A percentile compares a stretch with the other conserved stretches of the same genome.
phyloP scores from a whole-genome alignment of 805 yeast genomes.

The Clavispora fructus region DNA sequence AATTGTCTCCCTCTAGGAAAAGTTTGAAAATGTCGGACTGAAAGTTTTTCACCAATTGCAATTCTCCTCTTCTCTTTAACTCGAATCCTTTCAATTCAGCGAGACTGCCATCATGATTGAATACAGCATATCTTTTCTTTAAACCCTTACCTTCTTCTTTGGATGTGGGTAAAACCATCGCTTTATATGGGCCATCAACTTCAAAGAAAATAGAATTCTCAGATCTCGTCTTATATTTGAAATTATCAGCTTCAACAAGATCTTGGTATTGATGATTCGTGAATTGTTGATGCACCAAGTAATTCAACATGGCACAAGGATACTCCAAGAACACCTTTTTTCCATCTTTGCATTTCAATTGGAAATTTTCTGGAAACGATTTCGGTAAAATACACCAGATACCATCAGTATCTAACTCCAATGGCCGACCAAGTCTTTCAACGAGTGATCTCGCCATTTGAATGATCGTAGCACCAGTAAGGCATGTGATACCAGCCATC shows the following conservation, averaged over 20 bases:
- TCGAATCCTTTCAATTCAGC: constrained; percentile 98
- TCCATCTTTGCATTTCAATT: constrained; percentile 69
- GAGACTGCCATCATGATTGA: constrained; percentile 86
- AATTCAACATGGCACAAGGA: constrained; percentile 95
- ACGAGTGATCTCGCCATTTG: constrained; percentile 94
- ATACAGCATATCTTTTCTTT: constrained; percentile 95
- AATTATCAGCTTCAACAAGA: constrained; percentile 60
- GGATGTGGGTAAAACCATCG: constrained; percentile 95
- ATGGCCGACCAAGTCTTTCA: constrained; percentile 89
- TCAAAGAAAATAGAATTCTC: constrained; percentile 96
- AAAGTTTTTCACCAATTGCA: constrained; percentile 87
- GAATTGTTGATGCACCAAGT: constrained; percentile 82
- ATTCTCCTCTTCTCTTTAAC: constrained; percentile 92
- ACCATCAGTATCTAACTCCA: constrained; percentile 98
- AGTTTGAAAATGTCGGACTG: constrained; percentile 92
- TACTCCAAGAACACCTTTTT: constrained; percentile 74
- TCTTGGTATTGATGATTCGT: constrained; percentile 95
- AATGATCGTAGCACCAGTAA: constrained; percentile 96
- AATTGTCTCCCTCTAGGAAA: constrained; percentile 76
- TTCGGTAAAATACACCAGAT: constrained; percentile 97
- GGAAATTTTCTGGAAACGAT: constrained; percentile 86
- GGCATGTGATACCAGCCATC: constrained; percentile 99
- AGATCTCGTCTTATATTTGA: constrained; percentile 68
- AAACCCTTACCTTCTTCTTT: constrained; percentile 96
- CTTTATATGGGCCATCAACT: constrained; percentile 97